Evolutionary conservation across 495 filamentous ascomycete genomes (phyloP).

Genomic region (Endocarpon pusillum): DNA sequence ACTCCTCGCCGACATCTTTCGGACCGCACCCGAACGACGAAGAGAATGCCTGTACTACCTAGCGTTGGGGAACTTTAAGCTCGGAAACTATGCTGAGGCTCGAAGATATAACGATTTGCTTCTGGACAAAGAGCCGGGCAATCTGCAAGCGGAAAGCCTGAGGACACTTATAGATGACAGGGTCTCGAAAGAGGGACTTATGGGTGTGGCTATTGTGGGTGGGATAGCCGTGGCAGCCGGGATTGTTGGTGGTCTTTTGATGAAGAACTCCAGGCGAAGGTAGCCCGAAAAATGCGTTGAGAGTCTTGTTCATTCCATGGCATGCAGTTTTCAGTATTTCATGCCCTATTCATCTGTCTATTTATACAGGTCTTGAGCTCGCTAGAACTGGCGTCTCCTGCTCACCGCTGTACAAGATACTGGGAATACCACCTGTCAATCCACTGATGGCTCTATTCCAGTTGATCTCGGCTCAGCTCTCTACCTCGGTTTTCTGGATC

Average conservation of each 20-base stretch:
- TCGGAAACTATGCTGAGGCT: slow-evolving; percentile 92
- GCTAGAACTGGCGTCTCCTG: too few relatives aligned
- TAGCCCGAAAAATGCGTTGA: slow-evolving; percentile 12
- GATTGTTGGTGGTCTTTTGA: slow-evolving; percentile 72
- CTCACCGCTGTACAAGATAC: too few relatives aligned
- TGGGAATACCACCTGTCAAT: too few relatives aligned
- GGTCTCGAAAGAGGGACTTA: slow-evolving; percentile 79
- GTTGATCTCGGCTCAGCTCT: too few relatives aligned
- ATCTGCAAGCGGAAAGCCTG: slow-evolving; percentile 76
- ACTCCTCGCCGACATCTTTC: slow-evolving; percentile 92
- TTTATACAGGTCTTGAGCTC: too few relatives aligned
- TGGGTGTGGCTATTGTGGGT: slow-evolving; percentile 93
- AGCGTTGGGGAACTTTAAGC: slow-evolving; percentile 89
- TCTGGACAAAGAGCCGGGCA: slow-evolving; percentile 73
- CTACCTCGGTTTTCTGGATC: too few relatives aligned
- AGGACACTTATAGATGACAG: slow-evolving; percentile 82
- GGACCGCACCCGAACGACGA: slow-evolving; percentile 72
- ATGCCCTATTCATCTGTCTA: too few relatives aligned
- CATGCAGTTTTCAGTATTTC: too few relatives aligned
- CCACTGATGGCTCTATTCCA: too few relatives aligned
- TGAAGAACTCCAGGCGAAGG: slow-evolving; percentile 49
- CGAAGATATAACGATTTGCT: slow-evolving; percentile 84
- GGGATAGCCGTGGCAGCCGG: slow-evolving; percentile 85
- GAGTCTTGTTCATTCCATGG: too few relatives aligned
- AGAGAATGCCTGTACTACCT: slow-evolving; percentile 97